phyloP scores from a whole-genome alignment of 768 basidiomycete genomes.

The Mrakia hoshinonis region DNA sequence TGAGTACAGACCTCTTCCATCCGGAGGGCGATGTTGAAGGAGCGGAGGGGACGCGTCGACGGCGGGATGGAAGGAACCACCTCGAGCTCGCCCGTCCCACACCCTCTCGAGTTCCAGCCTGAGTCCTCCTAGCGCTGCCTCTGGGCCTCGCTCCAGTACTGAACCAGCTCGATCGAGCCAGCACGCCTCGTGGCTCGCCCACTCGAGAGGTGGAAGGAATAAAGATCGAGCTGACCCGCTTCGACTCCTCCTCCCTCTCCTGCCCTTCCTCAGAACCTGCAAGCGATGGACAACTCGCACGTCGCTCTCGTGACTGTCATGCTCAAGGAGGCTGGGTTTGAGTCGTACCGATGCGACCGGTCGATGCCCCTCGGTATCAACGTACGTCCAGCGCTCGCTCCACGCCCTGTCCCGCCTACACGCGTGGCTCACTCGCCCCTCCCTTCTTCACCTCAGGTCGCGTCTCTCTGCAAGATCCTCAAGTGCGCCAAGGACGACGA shows the following conservation, averaged over 20 bases:
- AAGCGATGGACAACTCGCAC: conserved; percentile 99
- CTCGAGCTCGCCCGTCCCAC: not conserved
- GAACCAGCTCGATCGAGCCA: too few species aligned
- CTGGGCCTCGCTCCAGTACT: not conserved
- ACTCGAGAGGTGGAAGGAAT: not conserved
- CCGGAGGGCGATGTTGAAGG: too few species aligned
- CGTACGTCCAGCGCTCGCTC: conserved; percentile 33
- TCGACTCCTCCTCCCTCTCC: too few species aligned
- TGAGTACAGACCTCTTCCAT: too few species aligned
- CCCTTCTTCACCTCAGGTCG: conserved; percentile 56
- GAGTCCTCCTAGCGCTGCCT: not conserved
- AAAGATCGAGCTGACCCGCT: too few species aligned
- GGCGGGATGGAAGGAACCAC: not conserved
- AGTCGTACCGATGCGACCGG: conserved; percentile 80
- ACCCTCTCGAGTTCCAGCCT: not conserved
- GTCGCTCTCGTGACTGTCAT: conserved; percentile 90
- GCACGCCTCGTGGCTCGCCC: not conserved
- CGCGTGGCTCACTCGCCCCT: not conserved
- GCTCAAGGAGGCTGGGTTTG: conserved; percentile 68
- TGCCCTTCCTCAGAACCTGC: conserved; percentile 75
- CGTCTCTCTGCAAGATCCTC: conserved; percentile 83
- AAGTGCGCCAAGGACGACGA: conserved; percentile 98
- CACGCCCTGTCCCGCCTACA: not conserved
- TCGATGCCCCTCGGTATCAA: conserved; percentile 55
- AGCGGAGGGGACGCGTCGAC: not conserved